phyloP scores from a whole-genome alignment of 2,329 filamentous ascomycete genomes.

The Emericellopsis atlantica region DNA sequence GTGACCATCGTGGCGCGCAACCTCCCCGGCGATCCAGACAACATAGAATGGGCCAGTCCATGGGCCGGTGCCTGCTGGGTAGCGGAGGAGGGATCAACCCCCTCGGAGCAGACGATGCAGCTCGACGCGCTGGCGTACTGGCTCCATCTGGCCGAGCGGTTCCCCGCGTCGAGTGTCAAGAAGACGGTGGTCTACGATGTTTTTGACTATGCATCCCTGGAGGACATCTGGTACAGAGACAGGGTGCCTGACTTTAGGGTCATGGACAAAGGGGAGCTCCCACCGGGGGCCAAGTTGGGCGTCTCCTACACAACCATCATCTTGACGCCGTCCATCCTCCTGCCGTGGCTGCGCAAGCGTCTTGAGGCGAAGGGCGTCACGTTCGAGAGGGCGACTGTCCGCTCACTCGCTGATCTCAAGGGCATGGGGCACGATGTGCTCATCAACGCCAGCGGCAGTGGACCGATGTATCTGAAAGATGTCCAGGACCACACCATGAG shows the following conservation, averaged over 20 bases:
- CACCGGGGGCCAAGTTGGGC: not conserved
- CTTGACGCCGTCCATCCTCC: slow-evolving; percentile 3
- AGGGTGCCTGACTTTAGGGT: slow-evolving; percentile 2
- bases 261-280: not conserved
- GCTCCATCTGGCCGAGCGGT: slow-evolving; percentile 1
- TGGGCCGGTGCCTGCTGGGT: slow-evolving; percentile 19
- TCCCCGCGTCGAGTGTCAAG: slow-evolving; percentile 4
- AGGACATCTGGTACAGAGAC: slow-evolving; percentile 5
- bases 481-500: slow-evolving; percentile 1
- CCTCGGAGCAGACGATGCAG: slow-evolving; percentile 12
- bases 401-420: slow-evolving; percentile 3
- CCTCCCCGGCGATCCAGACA: slow-evolving; percentile 13
- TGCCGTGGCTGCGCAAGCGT: slow-evolving; percentile 3
- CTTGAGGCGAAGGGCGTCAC: slow-evolving; percentile 5
- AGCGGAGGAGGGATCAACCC: slow-evolving; percentile 5
- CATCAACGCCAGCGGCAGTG: slow-evolving; percentile 5
- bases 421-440: slow-evolving; percentile 7
- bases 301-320: not conserved
- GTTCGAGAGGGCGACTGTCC: slow-evolving; percentile 4
- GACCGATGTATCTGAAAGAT: slow-evolving; percentile 4
- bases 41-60: slow-evolving; percentile 15
- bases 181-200: slow-evolving; percentile 3
- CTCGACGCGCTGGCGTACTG: slow-evolving; percentile 6
- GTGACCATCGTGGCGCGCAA: slow-evolving; percentile 18
- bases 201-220: not conserved